Percentiles rank a stretch among this genome's conserved stretches.
These are phyloP conservation scores for Aspergillus quadrilineatus DNA, from an alignment of 2,329 filamentous ascomycete genomes.

Conservation along the genomic window DNA sequence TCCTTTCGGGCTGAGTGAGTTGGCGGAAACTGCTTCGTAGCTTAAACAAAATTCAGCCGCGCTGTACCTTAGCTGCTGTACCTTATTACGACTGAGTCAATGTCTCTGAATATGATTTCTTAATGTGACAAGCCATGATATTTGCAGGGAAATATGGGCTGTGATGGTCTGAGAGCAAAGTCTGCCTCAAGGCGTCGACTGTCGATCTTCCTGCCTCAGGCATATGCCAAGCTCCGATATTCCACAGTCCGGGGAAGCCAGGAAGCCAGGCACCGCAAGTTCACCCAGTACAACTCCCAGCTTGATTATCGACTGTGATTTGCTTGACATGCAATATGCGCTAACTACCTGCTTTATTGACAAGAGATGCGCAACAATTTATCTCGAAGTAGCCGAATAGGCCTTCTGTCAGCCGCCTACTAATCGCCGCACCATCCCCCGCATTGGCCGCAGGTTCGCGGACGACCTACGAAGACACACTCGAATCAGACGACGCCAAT, in stretches of 20 bases:
- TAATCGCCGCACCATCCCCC: conserved; percentile 3
- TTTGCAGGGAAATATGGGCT: background rate
- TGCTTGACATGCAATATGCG: background rate
- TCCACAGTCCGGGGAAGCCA: conserved; percentile 4
- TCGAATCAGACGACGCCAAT: conserved; percentile 15
- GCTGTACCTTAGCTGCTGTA: too few relatives aligned
- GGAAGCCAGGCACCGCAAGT: background rate
- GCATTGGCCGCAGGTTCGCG: background rate
- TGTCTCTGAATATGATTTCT: too few relatives aligned
- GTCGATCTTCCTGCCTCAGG: background rate
- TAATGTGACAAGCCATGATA: background rate
- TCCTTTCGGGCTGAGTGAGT: conserved; percentile 34
- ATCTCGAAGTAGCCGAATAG: background rate
- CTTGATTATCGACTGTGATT: background rate
- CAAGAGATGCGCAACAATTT: background rate
- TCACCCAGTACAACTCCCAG: background rate
- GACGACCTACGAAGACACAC: background rate
- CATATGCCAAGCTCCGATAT: background rate
- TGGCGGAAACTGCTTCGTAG: background rate
- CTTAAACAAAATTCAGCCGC: too few relatives aligned
- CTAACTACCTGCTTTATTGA: background rate
- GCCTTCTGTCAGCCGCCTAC: background rate
- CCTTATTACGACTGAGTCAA: background rate
- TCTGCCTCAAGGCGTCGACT: background rate
- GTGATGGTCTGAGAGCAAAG: too few relatives aligned